Evolutionary conservation across 192 early-diverging fungal species (phyloP), one percentile per base, ranked within the genome.

Genomic region (Umbelopsis vinacea): DNA sequence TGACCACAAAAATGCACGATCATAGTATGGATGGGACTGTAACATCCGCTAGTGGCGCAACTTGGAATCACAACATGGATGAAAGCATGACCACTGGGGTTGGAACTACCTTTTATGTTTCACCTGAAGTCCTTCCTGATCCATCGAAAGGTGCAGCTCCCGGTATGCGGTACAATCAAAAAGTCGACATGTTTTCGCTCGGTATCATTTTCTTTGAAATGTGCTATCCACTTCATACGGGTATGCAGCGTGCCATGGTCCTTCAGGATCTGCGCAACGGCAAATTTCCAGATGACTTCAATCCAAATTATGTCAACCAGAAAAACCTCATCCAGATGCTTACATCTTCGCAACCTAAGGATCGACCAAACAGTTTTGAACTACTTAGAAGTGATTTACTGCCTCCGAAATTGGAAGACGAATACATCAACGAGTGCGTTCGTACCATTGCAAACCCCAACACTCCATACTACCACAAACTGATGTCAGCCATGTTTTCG

Each of bases 101-200:
- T 21, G 97, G 97, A 2, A 98, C 97, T 0, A 90, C 92, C 0
- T 91, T 97, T 19, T 98, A 98, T 76, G 94, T 93, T 37, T 94
- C 96, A 12, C 84, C 83, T 0, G 85, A 87, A 43, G 92, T 93
- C 24, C 89, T 95, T 19, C 83, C 79, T 0, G 84, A 86, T 38
- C 74, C 81, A 6, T 54, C 78, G 19, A 78, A 81, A 33, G 78
- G 83, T 33, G 76, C 77, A 1, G 60, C 77, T 2, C 66, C 78
- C 24, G 80, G 80, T 19, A 77, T 75, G 76, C 84, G 78, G 38
- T 95, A 95, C 75, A 94, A 90, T 67, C 84, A 89, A 33, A 94
- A 93, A 70, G 92, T 92, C 0, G 94, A 95, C 57, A 91, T 95
- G 82, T 94, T 88, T 83, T 93, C 90, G n/a, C 75, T 93, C 40